Conservation (phyloP, 805 yeast genomes). For the Kurtzmaniella fragi region DNA sequence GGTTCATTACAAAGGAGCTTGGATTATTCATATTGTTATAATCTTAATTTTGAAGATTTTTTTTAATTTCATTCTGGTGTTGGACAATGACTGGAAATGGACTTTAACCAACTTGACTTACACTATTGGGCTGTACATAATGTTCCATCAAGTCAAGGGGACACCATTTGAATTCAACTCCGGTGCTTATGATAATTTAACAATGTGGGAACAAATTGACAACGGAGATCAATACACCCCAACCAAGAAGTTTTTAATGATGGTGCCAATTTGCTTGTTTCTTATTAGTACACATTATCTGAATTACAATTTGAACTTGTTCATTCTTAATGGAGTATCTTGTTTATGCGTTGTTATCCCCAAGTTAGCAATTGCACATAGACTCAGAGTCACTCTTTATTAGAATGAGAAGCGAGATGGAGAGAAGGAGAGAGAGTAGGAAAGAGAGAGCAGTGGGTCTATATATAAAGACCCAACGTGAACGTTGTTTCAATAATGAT, state of each 20-base stretch:
- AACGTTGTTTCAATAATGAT: too few relatives aligned
- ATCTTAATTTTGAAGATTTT: constrained; percentile 69
- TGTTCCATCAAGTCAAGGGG: constrained; percentile 96
- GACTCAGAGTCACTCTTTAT: constrained; percentile 61
- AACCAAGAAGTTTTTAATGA: constrained; percentile 83
- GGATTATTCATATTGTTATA: constrained; percentile 88
- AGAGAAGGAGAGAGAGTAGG: background rate
- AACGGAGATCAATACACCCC: constrained; percentile 98
- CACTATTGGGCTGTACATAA: constrained; percentile 85
- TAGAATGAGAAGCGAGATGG: constrained; percentile 4
- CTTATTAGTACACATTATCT: constrained; percentile 87
- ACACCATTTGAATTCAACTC: constrained; percentile 95
- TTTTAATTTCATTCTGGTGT: constrained; percentile 76
- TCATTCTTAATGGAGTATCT: constrained; percentile 72
- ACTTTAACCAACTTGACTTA: constrained; percentile 88
- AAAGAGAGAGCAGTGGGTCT: too few relatives aligned
- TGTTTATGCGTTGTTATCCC: constrained; percentile 89
- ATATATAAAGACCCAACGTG: too few relatives aligned
- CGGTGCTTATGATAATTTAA: constrained; percentile 92
- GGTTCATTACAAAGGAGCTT: constrained; percentile 95
- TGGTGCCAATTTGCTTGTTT: constrained; percentile 88
- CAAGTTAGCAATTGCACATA: constrained; percentile 77
- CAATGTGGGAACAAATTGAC: constrained; percentile 98
- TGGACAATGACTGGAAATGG: constrained; percentile 84
- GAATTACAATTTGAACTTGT: constrained; percentile 73